A percentile compares a stretch with the other conserved stretches of the same genome.
These are phyloP conservation scores for Metschnikowia lachancei DNA, from an alignment of 805 yeast genomes.

Conservation along the genomic window DNA sequence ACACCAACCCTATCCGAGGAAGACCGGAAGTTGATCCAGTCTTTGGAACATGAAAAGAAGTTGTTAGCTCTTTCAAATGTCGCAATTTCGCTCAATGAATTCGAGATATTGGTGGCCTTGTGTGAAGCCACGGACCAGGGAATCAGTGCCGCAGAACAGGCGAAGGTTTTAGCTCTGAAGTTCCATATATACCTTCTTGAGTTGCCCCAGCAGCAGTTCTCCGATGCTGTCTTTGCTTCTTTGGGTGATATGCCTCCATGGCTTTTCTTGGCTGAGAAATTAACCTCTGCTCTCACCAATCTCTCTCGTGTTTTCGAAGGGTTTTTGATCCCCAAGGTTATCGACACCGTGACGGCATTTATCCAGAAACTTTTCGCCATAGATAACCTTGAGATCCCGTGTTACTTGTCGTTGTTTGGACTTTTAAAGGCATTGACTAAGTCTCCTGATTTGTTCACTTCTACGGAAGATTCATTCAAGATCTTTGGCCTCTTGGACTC, in stretches of 20 bases:
- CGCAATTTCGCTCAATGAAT: slow-evolving; percentile 50
- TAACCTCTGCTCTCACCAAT: slow-evolving; percentile 33
- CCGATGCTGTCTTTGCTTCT: slow-evolving; percentile 33
- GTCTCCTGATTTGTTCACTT: slow-evolving; percentile 28
- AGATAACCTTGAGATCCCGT: slow-evolving; percentile 24
- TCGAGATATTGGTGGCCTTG: slow-evolving; percentile 56
- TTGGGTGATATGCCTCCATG: slow-evolving; percentile 32
- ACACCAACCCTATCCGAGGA: background rate
- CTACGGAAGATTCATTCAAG: slow-evolving; percentile 25
- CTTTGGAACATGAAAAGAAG: background rate
- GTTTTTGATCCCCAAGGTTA: slow-evolving; percentile 23
- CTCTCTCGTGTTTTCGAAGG: slow-evolving; percentile 28
- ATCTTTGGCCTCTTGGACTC: slow-evolving; percentile 35
- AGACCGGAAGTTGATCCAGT: background rate
- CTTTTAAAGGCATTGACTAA: slow-evolving; percentile 30
- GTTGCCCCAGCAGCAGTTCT: slow-evolving; percentile 44
- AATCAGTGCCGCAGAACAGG: slow-evolving; percentile 37
- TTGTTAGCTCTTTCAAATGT: slow-evolving; percentile 18
- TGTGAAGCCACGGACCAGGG: slow-evolving; percentile 28
- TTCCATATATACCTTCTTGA: slow-evolving; percentile 48
- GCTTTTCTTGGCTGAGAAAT: slow-evolving; percentile 31
- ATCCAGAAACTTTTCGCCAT: slow-evolving; percentile 26
- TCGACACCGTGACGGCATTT: slow-evolving; percentile 30
- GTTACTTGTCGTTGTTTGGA: slow-evolving; percentile 38
- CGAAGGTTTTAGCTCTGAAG: slow-evolving; percentile 42